Conservation (phyloP, 305 asterid species). For the Withania somnifera region DNA sequence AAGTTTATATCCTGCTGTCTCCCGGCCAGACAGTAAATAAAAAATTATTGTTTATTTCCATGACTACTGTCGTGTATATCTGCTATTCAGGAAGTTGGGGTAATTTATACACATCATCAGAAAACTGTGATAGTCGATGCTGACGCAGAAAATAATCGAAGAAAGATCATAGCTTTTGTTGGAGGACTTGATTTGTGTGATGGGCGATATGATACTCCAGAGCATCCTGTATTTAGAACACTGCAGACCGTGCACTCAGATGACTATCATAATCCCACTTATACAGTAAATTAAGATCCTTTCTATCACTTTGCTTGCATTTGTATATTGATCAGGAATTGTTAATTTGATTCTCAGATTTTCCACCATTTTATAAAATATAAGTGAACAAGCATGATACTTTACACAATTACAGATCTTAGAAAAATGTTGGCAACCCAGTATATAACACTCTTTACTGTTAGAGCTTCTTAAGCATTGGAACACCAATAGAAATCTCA, state of each 20-base stretch:
- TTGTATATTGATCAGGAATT: neutral
- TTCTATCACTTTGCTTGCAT: neutral
- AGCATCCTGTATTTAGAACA: conserved; percentile 16
- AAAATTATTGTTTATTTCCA: neutral
- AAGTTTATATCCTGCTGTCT: neutral
- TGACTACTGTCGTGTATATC: neutral
- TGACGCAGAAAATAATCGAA: conserved; percentile 8
- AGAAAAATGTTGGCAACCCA: neutral
- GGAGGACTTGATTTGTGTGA: conserved; percentile 23
- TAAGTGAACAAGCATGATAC: neutral
- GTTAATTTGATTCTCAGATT: neutral
- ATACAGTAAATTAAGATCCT: conserved; percentile 1
- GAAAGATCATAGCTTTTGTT: conserved; percentile 14
- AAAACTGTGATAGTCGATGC: conserved; percentile 16
- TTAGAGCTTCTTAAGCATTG: neutral
- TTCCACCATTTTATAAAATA: neutral
- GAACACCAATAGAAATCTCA: neutral
- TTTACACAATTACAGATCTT: neutral
- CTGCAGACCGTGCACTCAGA: conserved; percentile 6
- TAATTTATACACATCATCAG: conserved; percentile 20
- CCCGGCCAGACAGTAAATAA: too few species aligned
- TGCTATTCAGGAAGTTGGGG: conserved; percentile 12
- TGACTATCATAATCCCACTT: conserved; percentile 21
- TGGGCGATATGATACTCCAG: conserved; percentile 19
- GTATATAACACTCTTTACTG: neutral